These are phyloP conservation scores for Leishmania guyanensis DNA, from an alignment of 208 protist species.

Conservation along the genomic window DNA sequence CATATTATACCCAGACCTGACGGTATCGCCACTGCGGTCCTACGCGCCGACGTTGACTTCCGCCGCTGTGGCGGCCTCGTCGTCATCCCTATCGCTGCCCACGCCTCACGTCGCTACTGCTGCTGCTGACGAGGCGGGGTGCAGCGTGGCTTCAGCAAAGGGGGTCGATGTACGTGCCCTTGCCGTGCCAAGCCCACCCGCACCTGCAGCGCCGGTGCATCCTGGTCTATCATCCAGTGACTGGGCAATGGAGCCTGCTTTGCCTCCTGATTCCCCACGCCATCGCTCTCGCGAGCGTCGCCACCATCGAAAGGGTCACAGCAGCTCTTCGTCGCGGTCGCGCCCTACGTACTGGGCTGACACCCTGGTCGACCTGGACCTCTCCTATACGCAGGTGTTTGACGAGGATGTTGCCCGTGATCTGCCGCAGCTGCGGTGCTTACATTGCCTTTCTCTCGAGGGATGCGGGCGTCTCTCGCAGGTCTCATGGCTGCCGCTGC, in stretches of 20 bases:
- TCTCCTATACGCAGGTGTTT: constrained; percentile 56
- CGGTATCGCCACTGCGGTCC: neutral
- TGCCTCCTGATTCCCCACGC: neutral
- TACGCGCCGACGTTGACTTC: neutral
- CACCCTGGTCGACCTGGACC: constrained; percentile 50
- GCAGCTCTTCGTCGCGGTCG: neutral
- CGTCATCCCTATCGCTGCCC: neutral
- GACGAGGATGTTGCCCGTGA: constrained; percentile 41
- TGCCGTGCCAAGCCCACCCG: neutral
- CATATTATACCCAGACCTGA: neutral
- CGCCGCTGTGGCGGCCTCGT: neutral
- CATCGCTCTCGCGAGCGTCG: neutral
- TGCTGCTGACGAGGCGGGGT: neutral
- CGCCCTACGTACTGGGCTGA: constrained; percentile 30
- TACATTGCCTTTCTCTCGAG: constrained; percentile 53
- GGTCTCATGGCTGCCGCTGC: constrained; percentile 36
- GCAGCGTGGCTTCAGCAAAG: neutral
- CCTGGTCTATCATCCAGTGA: neutral
- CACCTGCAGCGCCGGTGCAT: neutral
- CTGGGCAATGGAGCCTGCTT: neutral
- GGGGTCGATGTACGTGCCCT: neutral
- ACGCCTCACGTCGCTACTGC: neutral
- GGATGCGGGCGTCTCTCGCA: constrained; percentile 45
- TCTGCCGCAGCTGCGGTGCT: constrained; percentile 37
- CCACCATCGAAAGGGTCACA: neutral